These are phyloP conservation scores for Podila clonocystis DNA, from an alignment of 192 early-diverging fungal species.

Conservation along the genomic window DNA sequence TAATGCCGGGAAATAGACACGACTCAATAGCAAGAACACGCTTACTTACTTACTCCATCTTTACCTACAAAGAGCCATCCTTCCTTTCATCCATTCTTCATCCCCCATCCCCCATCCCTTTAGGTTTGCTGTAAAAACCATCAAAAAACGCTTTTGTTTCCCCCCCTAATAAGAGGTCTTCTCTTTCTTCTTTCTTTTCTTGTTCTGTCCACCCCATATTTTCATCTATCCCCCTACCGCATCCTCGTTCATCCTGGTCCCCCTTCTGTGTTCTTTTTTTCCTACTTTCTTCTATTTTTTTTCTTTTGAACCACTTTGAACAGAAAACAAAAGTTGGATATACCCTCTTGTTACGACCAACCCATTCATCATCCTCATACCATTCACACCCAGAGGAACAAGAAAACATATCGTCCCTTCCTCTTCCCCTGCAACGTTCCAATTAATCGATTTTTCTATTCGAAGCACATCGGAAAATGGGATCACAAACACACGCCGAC, in stretches of 20 bases:
- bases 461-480: not conserved
- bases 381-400: too few relatives aligned
- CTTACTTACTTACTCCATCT: too few relatives aligned
- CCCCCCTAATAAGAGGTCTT: not conserved
- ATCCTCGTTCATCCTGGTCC: not conserved
- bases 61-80: too few relatives aligned
- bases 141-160: not conserved
- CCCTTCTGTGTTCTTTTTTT: not conserved
- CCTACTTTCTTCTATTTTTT: not conserved
- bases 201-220: not conserved
- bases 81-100: too few relatives aligned
- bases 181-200: not conserved
- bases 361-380: too few relatives aligned
- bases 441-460: not conserved
- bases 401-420: not conserved
- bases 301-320: too few relatives aligned
- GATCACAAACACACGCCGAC: conserved; percentile 7
- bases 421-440: not conserved
- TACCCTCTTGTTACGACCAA: not conserved
- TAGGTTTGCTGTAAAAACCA: conserved; percentile 5
- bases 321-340: too few relatives aligned
- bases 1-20: too few relatives aligned
- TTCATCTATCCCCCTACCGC: not conserved
- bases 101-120: not conserved
- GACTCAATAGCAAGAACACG: too few relatives aligned